A percentile compares a stretch with the other conserved stretches of the same genome.
Conservation (phyloP, 805 yeast genomes). For the Starmerella cellae region DNA sequence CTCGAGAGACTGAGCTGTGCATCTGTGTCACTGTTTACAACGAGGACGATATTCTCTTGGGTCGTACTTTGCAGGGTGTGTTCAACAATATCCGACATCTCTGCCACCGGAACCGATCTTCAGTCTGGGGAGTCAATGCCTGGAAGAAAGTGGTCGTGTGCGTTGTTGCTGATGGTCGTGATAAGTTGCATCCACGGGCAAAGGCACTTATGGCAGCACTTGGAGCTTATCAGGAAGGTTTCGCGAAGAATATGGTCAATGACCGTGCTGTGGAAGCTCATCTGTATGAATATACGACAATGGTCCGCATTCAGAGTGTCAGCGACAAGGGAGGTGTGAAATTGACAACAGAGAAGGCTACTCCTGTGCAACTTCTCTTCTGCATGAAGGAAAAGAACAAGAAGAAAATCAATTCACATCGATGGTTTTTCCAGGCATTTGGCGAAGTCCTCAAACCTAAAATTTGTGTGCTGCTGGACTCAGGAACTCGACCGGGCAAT, state of each 20-base stretch:
- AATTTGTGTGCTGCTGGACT: conserved; percentile 74
- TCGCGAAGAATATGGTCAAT: conserved; percentile 82
- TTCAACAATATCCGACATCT: conserved; percentile 75
- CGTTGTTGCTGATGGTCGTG: conserved; percentile 84
- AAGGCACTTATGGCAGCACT: conserved; percentile 69
- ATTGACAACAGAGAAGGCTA: conserved; percentile 48
- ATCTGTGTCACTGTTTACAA: conserved; percentile 83
- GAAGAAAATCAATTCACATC: conserved; percentile 84
- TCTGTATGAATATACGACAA: conserved; percentile 84
- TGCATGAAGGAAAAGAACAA: conserved; percentile 83
- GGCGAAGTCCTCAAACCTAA: conserved; percentile 70
- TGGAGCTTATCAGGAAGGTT: conserved; percentile 91
- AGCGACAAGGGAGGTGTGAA: conserved; percentile 42
- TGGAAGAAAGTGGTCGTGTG: conserved; percentile 91
- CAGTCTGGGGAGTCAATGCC: conserved; percentile 85
- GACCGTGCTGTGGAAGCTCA: conserved; percentile 73
- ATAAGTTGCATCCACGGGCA: conserved; percentile 65
- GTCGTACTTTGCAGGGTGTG: conserved; percentile 78
- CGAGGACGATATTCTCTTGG: conserved; percentile 70
- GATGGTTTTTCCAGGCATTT: conserved; percentile 94
- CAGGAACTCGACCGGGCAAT: conserved; percentile 82
- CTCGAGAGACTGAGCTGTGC: conserved; percentile 73
- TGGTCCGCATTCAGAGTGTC: conserved; percentile 68
- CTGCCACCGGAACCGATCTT: conserved; percentile 46
- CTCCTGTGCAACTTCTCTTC: conserved; percentile 79